These are phyloP conservation scores for Pichia cabralensis DNA, from an alignment of 805 yeast genomes.

Conservation along the genomic window DNA sequence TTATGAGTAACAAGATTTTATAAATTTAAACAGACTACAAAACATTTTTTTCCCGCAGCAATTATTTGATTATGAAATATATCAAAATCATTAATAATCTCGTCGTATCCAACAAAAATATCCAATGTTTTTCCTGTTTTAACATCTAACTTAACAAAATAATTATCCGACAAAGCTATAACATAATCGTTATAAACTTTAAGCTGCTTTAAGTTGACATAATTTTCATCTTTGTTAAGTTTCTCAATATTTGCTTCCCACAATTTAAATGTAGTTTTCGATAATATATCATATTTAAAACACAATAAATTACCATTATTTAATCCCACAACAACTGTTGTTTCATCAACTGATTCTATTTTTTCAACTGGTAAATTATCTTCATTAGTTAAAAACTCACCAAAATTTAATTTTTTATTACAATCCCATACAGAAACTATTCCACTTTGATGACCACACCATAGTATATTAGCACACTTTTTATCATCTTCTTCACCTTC, in stretches of 20 bases:
- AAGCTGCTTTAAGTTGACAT: neutral
- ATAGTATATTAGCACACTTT: slow-evolving; percentile 30
- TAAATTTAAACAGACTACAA: too few species aligned
- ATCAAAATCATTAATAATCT: slow-evolving; percentile 3
- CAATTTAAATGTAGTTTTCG: neutral
- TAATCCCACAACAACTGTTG: slow-evolving; percentile 12
- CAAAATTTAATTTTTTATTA: slow-evolving; percentile 15
- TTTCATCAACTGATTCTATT: slow-evolving; percentile 3
- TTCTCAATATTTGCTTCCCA: slow-evolving; percentile 12
- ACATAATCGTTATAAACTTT: neutral
- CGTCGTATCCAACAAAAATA: slow-evolving; percentile 11
- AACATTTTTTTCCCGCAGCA: too few species aligned
- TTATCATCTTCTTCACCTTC: neutral
- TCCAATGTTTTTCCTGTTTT: slow-evolving; percentile 6
- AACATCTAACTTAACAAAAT: slow-evolving; percentile 6
- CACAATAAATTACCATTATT: slow-evolving; percentile 12
- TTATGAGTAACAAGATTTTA: too few species aligned
- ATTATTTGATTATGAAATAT: too few species aligned
- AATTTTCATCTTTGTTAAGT: too few species aligned
- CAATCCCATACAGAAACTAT: slow-evolving; percentile 34
- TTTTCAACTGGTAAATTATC: slow-evolving; percentile 2
- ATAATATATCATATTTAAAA: slow-evolving; percentile 8
- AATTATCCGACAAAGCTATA: slow-evolving; percentile 4
- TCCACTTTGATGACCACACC: slow-evolving; percentile 36
- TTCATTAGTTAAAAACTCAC: slow-evolving; percentile 14